Base-by-base conservation (phyloP, 192 early-diverging fungal species). In the Coemansia sp. region DNA sequence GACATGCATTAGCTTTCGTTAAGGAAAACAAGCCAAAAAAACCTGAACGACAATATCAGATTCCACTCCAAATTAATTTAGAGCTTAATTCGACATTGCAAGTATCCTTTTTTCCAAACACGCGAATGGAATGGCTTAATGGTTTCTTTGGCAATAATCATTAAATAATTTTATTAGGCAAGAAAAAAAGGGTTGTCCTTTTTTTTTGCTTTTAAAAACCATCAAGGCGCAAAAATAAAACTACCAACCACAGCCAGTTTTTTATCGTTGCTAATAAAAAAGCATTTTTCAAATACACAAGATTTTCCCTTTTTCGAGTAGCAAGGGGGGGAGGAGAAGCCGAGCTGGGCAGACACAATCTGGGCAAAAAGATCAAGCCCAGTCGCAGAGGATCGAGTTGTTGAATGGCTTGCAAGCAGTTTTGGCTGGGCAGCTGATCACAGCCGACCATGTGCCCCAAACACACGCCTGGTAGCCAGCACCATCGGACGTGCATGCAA, bases 391-490 rank as follows among this genome's bases (percentile, higher is more conserved):
- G 35, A 75, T 37, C n/a, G 57, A 29, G 23, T 37, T 31, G 8
- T 60, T 45, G 7, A 61, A 43, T 4, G 61, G 59, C 68, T 71
- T 69, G 68, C 77, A 79, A 18, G 5, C 42, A 7, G 77, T 79
- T 4, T 49, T 48, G 13, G 67, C 25, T 4, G 62, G 29, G 59
- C 77, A 79, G 56, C 21, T 34, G 18, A 74, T 62, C 23, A 21
- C 21, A 16, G 15, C 33, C 12, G 42, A 43, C 71, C 72, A 79
- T 7, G 18, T 42, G 12, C 77, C 77, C 77, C 77, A 79, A 56
- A 74, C 64, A 59, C 77, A 79, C 3, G 70, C 64, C 34, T 56
- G 58, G 67, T 70, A 79, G 0, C 72, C 77, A 7, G 67, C 25
- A 9, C 63, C 61, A 40, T 51, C 45, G 2, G 64, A 34, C 25